Percentiles rank a stretch among this genome's conserved stretches.
Evolutionary conservation across 345 rosid species (phyloP).

Genomic region (Syzygium grande): DNA sequence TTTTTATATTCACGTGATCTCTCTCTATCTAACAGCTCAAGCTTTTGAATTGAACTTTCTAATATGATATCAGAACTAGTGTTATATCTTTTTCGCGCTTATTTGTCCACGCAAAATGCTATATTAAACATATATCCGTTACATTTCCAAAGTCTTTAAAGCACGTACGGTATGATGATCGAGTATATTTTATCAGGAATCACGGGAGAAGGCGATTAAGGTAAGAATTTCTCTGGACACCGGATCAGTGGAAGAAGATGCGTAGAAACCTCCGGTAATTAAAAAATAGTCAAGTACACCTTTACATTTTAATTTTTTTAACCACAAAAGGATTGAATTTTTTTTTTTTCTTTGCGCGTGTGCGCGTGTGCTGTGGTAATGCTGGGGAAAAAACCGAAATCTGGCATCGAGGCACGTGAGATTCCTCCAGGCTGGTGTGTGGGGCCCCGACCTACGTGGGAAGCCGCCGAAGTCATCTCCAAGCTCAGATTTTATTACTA

Average conservation of each 20-base stretch:
- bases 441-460: slow-evolving; percentile 47
- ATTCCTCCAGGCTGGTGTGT: slow-evolving; percentile 50
- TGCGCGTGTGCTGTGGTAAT: background rate
- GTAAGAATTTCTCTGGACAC: background rate
- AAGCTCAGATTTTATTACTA: background rate
- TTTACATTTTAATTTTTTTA: no score
- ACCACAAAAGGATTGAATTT: fast-evolving
- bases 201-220: background rate
- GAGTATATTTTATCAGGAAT: background rate
- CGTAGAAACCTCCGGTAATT: background rate
- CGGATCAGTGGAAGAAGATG: background rate
- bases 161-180: no score
- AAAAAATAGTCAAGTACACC: no score
- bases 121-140: no score
- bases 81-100: no score
- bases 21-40: no score
- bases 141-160: no score
- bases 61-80: no score
- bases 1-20: no score
- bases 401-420: slow-evolving; percentile 40
- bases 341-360: background rate
- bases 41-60: no score
- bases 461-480: slow-evolving; percentile 21
- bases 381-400: slow-evolving; percentile 28
- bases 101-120: no score